phyloP scores from a whole-genome alignment of 805 yeast species.

The Hemisphaericaspora nanyangensis region DNA sequence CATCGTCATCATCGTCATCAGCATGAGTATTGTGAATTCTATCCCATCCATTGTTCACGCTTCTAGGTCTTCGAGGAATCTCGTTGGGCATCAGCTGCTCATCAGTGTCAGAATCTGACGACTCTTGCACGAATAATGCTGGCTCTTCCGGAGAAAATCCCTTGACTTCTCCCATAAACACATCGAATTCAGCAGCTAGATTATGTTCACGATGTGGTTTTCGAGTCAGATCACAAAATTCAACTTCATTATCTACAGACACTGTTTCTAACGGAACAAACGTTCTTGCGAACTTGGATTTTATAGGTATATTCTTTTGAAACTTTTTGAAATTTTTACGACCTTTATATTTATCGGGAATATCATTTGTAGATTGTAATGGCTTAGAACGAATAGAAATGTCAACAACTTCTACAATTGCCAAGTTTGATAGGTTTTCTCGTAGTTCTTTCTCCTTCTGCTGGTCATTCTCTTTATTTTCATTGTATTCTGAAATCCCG shows the following conservation, averaged over 20 bases:
- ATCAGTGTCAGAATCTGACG: constrained; percentile 1
- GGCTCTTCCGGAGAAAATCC: constrained; percentile 2
- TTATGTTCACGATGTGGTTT: background rate
- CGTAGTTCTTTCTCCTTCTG: too few relatives aligned
- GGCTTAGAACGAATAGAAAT: constrained; percentile 12
- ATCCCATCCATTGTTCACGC: background rate
- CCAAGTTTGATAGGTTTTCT: constrained; percentile 18
- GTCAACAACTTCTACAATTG: constrained; percentile 28
- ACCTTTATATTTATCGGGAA: constrained; percentile 11
- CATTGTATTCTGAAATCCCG: constrained; percentile 17
- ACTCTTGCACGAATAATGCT: constrained; percentile 4
- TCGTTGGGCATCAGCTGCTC: background rate
- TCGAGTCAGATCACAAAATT: background rate
- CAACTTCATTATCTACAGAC: constrained; percentile 2
- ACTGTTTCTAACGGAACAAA: constrained; percentile 15
- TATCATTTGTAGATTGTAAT: background rate
- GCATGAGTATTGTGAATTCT: background rate
- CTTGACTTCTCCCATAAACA: constrained; percentile 14
- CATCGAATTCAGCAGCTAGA: constrained; percentile 14
- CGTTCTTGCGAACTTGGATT: constrained; percentile 17
- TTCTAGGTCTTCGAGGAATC: background rate
- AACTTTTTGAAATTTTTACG: constrained; percentile 31
- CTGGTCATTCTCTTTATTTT: constrained; percentile 7
- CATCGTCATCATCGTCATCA: constrained; percentile 17
- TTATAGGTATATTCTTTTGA: constrained; percentile 17